phyloP scores from a whole-genome alignment of 306 rosid genomes.

The Echinosophora koreensis region DNA sequence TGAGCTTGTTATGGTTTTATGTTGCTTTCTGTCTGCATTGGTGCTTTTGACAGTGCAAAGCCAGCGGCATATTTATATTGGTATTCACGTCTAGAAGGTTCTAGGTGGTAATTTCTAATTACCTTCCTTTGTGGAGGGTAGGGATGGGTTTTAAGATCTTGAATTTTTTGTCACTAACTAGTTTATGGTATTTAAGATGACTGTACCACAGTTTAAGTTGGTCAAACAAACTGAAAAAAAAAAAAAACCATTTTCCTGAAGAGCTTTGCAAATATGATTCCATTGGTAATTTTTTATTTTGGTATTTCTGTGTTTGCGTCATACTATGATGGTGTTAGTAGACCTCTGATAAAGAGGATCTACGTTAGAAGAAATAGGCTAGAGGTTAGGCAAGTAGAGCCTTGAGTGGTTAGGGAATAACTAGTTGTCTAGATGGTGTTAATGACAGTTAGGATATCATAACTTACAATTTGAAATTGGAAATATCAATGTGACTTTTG shows the following conservation, averaged over 20 bases:
- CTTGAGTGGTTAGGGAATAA: too few relatives aligned
- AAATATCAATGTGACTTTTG: too few relatives aligned
- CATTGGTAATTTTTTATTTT: neutral
- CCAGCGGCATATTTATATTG: neutral
- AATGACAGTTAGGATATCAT: too few relatives aligned
- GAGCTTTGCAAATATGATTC: neutral
- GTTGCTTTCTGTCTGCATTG: neutral
- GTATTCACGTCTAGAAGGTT: neutral
- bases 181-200: neutral
- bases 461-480: too few relatives aligned
- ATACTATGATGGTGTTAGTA: neutral
- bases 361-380: too few relatives aligned
- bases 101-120: neutral
- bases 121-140: neutral
- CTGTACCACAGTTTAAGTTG: neutral
- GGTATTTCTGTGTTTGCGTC: neutral
- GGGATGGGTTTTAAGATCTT: neutral
- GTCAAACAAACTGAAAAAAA: neutral
- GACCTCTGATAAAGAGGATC: too few relatives aligned
- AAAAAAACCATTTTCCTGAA: neutral
- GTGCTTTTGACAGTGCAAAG: neutral
- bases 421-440: too few relatives aligned
- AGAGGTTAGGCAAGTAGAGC: too few relatives aligned
- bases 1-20: constrained; percentile 8
- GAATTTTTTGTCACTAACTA: neutral